Conservation (phyloP, 106 monocot genomes). For the Narthecium ossifragum region DNA sequence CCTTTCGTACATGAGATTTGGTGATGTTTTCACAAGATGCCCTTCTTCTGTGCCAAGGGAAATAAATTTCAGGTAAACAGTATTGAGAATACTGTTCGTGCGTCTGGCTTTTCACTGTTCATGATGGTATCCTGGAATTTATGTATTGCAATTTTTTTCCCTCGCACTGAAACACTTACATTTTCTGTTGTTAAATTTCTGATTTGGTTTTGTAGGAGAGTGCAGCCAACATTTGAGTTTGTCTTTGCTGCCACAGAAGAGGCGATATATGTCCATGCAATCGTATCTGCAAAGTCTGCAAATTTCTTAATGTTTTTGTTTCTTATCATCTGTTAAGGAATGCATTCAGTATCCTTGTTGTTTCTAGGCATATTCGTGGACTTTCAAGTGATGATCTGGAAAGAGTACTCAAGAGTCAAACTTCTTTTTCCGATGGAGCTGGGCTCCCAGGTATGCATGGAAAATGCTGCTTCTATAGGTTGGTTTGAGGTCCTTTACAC, state of each 20-base stretch:
- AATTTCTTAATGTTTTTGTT: not conserved
- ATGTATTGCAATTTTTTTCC: no score
- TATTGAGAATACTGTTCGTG: no score
- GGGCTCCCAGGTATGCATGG: constrained; percentile 64
- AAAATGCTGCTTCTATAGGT: not conserved
- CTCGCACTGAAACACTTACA: no score
- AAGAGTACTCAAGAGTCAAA: constrained; percentile 36
- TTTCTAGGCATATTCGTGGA: constrained; percentile 62
- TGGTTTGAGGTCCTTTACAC: not conserved
- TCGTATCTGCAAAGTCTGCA: constrained; percentile 83
- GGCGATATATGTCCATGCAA: constrained; percentile 73
- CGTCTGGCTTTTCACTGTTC: no score
- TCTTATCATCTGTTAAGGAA: constrained; percentile 6
- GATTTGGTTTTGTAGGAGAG: constrained; percentile 60
- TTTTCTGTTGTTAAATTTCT: no score
- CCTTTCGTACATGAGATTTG: constrained; percentile 86
- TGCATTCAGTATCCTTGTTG: not conserved
- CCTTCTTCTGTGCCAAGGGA: constrained; percentile 34
- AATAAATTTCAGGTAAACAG: constrained; percentile 80
- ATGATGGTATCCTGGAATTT: no score
- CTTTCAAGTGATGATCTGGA: constrained; percentile 73
- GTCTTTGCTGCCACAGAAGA: constrained; percentile 86
- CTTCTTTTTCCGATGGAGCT: constrained; percentile 34
- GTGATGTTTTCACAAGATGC: constrained; percentile 87
- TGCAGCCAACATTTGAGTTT: constrained; percentile 73